These are phyloP conservation scores for Globisporangium paddicum DNA, from an alignment of 352 stramenopile species.

Conservation along the genomic window DNA sequence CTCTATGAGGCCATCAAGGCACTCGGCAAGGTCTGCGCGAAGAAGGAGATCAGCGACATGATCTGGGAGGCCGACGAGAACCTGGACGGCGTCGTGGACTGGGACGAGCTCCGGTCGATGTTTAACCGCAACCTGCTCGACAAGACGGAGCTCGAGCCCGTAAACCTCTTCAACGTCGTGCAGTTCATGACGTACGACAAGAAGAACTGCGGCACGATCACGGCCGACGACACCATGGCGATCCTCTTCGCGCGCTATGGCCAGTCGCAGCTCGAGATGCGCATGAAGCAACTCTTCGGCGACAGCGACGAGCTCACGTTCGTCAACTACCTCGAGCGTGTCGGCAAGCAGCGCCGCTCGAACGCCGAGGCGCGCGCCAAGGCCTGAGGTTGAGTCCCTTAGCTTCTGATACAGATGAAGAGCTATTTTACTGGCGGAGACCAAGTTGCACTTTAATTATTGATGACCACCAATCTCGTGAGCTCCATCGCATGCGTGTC, in stretches of 20 bases:
- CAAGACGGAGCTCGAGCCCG: conserved; percentile 93
- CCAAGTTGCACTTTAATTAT: neutral
- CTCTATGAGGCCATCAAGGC: conserved; percentile 92
- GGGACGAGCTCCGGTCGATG: conserved; percentile 95
- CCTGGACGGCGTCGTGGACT: conserved; percentile 92
- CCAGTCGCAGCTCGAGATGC: conserved; percentile 84
- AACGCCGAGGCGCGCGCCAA: conserved; percentile 53
- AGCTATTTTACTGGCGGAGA: neutral
- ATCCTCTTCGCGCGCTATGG: conserved; percentile 95
- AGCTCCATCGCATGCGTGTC: neutral
- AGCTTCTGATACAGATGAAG: neutral
- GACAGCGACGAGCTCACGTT: conserved; percentile 82
- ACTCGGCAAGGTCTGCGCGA: conserved; percentile 89
- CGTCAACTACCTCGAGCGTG: conserved; percentile 73
- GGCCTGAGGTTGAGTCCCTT: conserved; percentile 26
- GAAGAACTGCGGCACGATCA: conserved; percentile 93
- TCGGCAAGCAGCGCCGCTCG: conserved; percentile 64
- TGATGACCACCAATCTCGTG: neutral
- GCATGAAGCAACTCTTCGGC: conserved; percentile 90
- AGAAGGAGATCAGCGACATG: conserved; percentile 97
- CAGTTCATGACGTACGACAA: conserved; percentile 98
- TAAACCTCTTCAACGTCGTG: conserved; percentile 95
- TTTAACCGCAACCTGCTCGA: conserved; percentile 96
- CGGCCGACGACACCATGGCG: conserved; percentile 97
- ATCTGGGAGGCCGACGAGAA: conserved; percentile 99